These are phyloP conservation scores for Fusarium duplospermum DNA, from an alignment of 2,329 filamentous ascomycete species.

Conservation along the genomic window DNA sequence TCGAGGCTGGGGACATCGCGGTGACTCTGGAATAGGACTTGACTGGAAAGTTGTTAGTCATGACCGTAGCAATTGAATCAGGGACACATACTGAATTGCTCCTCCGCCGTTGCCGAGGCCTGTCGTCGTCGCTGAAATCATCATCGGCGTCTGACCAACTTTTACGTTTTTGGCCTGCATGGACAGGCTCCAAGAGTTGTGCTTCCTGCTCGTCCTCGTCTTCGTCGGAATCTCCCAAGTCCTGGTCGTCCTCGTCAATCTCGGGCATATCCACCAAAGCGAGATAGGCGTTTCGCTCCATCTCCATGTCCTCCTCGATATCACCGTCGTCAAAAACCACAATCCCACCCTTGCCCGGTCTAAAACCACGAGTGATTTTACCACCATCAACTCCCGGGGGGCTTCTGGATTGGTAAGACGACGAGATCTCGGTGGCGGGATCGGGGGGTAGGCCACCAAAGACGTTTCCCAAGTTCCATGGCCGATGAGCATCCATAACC, in stretches of 20 bases:
- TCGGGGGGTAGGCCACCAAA: constrained; percentile 79
- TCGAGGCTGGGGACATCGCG: constrained; percentile 68
- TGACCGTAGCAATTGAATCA: not conserved
- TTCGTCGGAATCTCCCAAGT: constrained; percentile 68
- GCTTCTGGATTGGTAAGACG: constrained; percentile 62
- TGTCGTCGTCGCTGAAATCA: constrained; percentile 77
- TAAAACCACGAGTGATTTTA: constrained; percentile 77
- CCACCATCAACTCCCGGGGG: constrained; percentile 78
- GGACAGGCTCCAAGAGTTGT: constrained; percentile 51
- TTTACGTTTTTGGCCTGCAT: constrained; percentile 78
- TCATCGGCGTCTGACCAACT: constrained; percentile 79
- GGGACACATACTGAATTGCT: constrained; percentile 81
- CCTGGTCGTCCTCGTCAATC: constrained; percentile 78
- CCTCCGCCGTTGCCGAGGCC: constrained; percentile 82
- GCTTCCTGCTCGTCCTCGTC: constrained; percentile 64
- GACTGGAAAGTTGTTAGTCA: constrained; percentile 59
- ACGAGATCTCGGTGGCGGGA: constrained; percentile 59
- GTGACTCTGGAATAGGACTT: constrained; percentile 73
- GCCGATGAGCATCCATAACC: constrained; percentile 90
- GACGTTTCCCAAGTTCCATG: constrained; percentile 95
- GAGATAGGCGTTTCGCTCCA: constrained; percentile 84
- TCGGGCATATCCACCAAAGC: constrained; percentile 93
- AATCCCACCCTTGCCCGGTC: constrained; percentile 84
- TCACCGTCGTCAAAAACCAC: constrained; percentile 97
- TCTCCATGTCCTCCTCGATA: constrained; percentile 82